Conservation (phyloP, 345 rosid species). For the Citrus sinensis region DVS_A1.0 CM039165.1:29759001-29759500, state of each 20-base stretch:
- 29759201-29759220: slow-evolving; percentile 25
- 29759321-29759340: slow-evolving; percentile 41
- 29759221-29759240: slow-evolving; percentile 30
- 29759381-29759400: slow-evolving; percentile 34
- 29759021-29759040: slow-evolving; percentile 43
- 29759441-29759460: slow-evolving; percentile 29
- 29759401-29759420: slow-evolving; percentile 43
- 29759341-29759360: slow-evolving; percentile 45
- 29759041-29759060: slow-evolving; percentile 41
- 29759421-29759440: slow-evolving; percentile 39
- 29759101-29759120: slow-evolving; percentile 45
- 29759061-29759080: slow-evolving; percentile 42
- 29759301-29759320: slow-evolving; percentile 37
- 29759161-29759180: slow-evolving; percentile 39
- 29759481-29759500: slow-evolving; percentile 40
- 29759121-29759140: slow-evolving; percentile 34
- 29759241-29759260: slow-evolving; percentile 33
- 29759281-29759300: slow-evolving; percentile 42
- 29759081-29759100: slow-evolving; percentile 33
- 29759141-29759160: slow-evolving; percentile 32
- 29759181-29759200: slow-evolving; percentile 40
- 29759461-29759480: slow-evolving; percentile 40
- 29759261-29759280: slow-evolving; percentile 31
- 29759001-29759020: slow-evolving; percentile 34
- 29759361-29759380: slow-evolving; percentile 31